Base-by-base conservation (phyloP, 805 yeast genomes). In the Ogataea allantospora region DNA sequence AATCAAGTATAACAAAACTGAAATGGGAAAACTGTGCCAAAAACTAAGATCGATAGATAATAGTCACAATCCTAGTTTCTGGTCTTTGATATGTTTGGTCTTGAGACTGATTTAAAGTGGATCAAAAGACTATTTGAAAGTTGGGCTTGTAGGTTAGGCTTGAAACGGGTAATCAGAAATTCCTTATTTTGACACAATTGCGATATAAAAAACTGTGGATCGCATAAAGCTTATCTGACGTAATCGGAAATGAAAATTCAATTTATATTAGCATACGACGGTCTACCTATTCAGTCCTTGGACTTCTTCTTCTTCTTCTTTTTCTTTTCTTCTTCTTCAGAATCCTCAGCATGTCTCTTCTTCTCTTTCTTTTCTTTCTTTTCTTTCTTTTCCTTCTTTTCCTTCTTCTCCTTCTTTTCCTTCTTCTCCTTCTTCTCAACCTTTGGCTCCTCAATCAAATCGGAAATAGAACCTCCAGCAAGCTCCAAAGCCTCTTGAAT, bases 401-500 rank as follows among this genome's bases (percentile, higher is more conserved):
- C 66, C 35, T 68, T 70, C 65, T 71, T 66, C 59, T 72, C 67
- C 39, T 65, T 60, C 55, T 71, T 60, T 50, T 67, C 65, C 36
- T 65, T 64, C 50, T 69, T 62, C 57, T 63, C 60, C 33, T 60
- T 65, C 37, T 60, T 64, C 36, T 62, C 66, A 18, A 56, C 64
- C 35, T 62, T 66, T 38, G 55, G 58, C 30, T 53, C 55, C 39
- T 53, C 62, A 30, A 55, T 39, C 29, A 57, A 37, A 43, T 63
- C 68, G 27, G 46, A 41, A 31, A 44, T 59, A 27, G 27, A 44
- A 29, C 43, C 61, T 30, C 73, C 77, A 35, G 70, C 65, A 57
- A 83, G 74, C 38, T 82, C 79, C 67, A 93, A 75, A 39, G 98
- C 99, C 67, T 84, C 86, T 63, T 83, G 78, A 70, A 93, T 85